Evolutionary conservation across 2,329 filamentous ascomycete species (phyloP).

Genomic region (Dothideomycetes sp.): DNA sequence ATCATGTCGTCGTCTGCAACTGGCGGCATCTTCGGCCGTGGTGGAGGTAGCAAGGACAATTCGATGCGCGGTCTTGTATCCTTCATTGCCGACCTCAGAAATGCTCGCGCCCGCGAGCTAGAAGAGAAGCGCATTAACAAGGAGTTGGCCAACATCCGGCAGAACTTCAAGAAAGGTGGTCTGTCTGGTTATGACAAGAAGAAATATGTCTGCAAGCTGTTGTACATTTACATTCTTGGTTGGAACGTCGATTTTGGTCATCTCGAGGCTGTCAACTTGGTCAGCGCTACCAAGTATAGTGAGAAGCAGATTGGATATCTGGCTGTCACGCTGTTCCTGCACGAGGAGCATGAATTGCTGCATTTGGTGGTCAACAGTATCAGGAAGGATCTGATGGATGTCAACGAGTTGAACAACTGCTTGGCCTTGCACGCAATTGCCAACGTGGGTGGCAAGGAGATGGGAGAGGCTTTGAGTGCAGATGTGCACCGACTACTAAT

Average conservation of each 20-base stretch:
- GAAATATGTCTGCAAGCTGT: slow-evolving; percentile 99
- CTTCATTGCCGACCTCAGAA: slow-evolving; percentile 94
- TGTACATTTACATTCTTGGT: slow-evolving; percentile 98
- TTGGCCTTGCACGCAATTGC: slow-evolving; percentile 93
- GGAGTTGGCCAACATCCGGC: slow-evolving; percentile 93
- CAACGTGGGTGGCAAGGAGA: slow-evolving; percentile 91
- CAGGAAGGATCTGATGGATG: slow-evolving; percentile 84
- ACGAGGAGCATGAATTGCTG: slow-evolving; percentile 91
- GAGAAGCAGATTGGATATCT: slow-evolving; percentile 99
- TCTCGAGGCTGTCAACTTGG: slow-evolving; percentile 93
- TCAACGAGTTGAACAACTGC: slow-evolving; percentile 97
- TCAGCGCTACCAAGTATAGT: slow-evolving; percentile 93
- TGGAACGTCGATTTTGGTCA: slow-evolving; percentile 99
- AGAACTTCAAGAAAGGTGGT: slow-evolving; percentile 85
- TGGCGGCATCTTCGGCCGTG: slow-evolving; percentile 24
- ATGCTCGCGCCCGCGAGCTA: slow-evolving; percentile 85
- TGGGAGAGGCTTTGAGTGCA: slow-evolving; percentile 84
- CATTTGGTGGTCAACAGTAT: slow-evolving; percentile 98
- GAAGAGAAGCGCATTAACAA: slow-evolving; percentile 99
- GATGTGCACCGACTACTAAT: slow-evolving; percentile 93
- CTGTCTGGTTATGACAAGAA: slow-evolving; percentile 98
- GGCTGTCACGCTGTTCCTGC: slow-evolving; percentile 91
- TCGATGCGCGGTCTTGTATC: slow-evolving; percentile 65
- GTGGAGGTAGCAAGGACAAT: slow-evolving; percentile 21
- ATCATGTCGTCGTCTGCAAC: slow-evolving; percentile 14